These are phyloP conservation scores for Parietaria judaica DNA, from an alignment of 306 rosid species.

Conservation along the genomic window DNA sequence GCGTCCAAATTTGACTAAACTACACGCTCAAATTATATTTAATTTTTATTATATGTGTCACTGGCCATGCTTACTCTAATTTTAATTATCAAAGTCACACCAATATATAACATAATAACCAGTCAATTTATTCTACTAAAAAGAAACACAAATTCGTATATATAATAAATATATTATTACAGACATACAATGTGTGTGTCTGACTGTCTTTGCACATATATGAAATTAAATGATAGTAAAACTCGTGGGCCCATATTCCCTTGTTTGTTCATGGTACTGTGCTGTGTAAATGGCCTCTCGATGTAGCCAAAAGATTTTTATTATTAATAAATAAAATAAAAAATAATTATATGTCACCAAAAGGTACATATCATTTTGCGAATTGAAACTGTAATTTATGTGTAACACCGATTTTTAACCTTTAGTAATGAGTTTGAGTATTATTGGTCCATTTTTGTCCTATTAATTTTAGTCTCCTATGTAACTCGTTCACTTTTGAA, in stretches of 20 bases:
- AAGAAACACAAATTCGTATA: neutral
- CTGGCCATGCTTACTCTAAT: conserved; percentile 7
- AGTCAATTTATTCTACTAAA: neutral
- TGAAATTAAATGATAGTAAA: no score
- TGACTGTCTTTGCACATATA: neutral
- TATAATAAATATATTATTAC: neutral
- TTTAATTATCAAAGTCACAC: conserved; percentile 11
- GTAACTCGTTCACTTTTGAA: no score
- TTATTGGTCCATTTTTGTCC: no score
- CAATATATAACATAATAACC: neutral
- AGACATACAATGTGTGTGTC: no score
- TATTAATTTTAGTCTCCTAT: no score
- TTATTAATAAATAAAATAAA: no score
- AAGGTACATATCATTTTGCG: neutral
- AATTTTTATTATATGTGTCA: neutral
- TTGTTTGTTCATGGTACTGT: neutral
- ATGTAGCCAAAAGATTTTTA: conserved; percentile 5
- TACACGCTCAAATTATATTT: neutral
- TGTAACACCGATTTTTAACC: no score
- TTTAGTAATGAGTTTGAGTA: no score
- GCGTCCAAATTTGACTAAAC: conserved; percentile 7
- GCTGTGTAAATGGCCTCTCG: conserved; percentile 9
- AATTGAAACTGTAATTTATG: no score
- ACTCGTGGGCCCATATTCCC: neutral
- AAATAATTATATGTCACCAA: neutral